These are phyloP conservation scores for Mycena filopes DNA, from an alignment of 768 basidiomycete species.

Conservation along the genomic window DNA sequence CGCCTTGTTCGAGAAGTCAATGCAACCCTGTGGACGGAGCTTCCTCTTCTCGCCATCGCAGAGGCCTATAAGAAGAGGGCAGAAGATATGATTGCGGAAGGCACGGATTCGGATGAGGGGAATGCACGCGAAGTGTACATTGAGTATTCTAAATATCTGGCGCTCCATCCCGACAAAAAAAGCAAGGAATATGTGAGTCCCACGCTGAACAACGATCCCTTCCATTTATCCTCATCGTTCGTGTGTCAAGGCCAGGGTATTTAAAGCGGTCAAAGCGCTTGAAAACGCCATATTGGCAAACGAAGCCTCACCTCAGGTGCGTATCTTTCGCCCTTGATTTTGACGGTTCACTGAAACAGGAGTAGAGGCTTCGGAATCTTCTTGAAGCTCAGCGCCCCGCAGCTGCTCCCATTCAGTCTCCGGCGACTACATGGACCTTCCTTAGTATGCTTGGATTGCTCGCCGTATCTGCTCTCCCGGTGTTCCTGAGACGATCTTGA, in stretches of 20 bases:
- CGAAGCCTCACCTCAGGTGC: not conserved
- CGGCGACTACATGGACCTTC: too few relatives aligned
- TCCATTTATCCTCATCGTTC: not conserved
- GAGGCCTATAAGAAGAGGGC: conserved; percentile 16
- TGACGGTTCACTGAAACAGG: not conserved
- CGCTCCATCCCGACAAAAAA: not conserved
- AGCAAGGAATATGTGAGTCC: conserved; percentile 11
- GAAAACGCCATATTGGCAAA: not conserved
- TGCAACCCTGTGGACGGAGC: not conserved
- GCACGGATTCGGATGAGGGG: not conserved
- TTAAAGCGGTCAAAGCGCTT: not conserved
- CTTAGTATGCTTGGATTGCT: too few relatives aligned
- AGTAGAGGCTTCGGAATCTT: not conserved
- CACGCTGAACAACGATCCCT: not conserved
- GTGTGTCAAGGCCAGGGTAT: not conserved
- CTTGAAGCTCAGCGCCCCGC: not conserved
- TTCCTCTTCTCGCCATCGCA: conserved; percentile 17
- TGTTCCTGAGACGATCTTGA: too few relatives aligned
- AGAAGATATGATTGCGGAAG: not conserved
- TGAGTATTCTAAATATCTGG: conserved; percentile 8
- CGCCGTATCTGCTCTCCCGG: too few relatives aligned
- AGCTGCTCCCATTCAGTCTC: not conserved
- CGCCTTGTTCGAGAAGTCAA: not conserved
- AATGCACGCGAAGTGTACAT: not conserved
- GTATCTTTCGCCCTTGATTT: not conserved